phyloP scores from a whole-genome alignment of 1,284 basidiomycete species.

The Hypsizygus ulmarius region DNA sequence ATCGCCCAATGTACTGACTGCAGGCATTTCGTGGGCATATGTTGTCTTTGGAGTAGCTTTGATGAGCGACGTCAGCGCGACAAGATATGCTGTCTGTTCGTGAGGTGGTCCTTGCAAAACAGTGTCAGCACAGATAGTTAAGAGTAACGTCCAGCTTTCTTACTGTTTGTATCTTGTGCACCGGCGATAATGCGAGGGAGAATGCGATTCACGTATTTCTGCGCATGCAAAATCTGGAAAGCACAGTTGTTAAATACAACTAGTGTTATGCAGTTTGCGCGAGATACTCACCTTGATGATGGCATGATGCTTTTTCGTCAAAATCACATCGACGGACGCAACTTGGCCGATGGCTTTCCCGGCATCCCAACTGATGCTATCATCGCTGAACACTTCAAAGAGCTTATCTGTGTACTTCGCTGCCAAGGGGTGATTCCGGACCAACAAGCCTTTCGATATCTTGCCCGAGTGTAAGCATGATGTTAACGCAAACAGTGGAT shows the following conservation, averaged over 20 bases:
- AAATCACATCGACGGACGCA: conserved; percentile 53
- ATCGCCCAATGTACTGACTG: conserved; percentile 40
- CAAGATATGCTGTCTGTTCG: conserved; percentile 72
- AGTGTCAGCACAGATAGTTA: neutral
- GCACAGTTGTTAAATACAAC: conserved; percentile 1
- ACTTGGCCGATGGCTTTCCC: conserved; percentile 73
- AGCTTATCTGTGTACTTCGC: conserved; percentile 60
- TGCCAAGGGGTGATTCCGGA: conserved; percentile 65
- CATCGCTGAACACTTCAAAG: conserved; percentile 67
- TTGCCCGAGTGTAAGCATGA: conserved; percentile 31
- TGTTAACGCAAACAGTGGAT: neutral
- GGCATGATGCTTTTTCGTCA: conserved; percentile 77
- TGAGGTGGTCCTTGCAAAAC: conserved; percentile 34
- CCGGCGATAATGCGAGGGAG: conserved; percentile 76
- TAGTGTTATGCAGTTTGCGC: no score
- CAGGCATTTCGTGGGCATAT: conserved; percentile 66
- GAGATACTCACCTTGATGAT: conserved; percentile 61
- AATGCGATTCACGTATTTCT: conserved; percentile 77
- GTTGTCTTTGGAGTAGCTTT: conserved; percentile 77
- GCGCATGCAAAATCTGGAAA: conserved; percentile 75
- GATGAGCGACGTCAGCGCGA: conserved; percentile 83
- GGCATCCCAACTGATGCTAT: conserved; percentile 60
- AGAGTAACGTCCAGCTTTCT: conserved; percentile 19
- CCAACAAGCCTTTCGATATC: conserved; percentile 78
- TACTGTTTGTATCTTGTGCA: conserved; percentile 45